Percentiles rank a stretch among this genome's conserved stretches.
Evolutionary conservation across 2,329 filamentous ascomycete genomes (phyloP).

Genomic region (Colletotrichum theobromicola): DNA sequence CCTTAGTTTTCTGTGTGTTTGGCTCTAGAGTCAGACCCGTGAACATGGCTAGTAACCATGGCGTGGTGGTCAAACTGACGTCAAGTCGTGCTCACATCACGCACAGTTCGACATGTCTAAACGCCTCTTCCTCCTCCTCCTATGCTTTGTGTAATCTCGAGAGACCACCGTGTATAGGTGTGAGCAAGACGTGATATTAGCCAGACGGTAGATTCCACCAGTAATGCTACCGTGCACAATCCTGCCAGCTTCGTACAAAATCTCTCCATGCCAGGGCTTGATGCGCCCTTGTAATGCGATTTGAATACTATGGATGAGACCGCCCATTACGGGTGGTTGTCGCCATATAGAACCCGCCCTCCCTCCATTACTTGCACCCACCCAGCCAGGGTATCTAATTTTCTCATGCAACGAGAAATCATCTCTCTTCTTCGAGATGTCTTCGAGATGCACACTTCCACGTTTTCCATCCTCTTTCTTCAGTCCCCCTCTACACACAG

Average conservation of each 20-base stretch:
- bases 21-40: neutral
- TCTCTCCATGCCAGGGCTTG: neutral
- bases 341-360: neutral
- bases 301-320: neutral
- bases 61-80: neutral
- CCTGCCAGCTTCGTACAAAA: neutral
- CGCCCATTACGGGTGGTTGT: neutral
- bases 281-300: neutral
- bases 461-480: neutral
- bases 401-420: neutral
- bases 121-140: too few relatives aligned
- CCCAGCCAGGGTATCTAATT: constrained; percentile 17
- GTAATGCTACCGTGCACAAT: neutral
- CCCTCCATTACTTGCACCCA: constrained; percentile 5
- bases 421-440: neutral
- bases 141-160: neutral
- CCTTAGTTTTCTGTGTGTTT: neutral
- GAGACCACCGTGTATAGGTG: neutral
- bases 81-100: too few relatives aligned
- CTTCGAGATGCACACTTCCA: neutral
- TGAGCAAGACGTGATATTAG: neutral
- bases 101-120: too few relatives aligned
- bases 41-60: neutral
- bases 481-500: neutral
- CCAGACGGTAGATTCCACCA: neutral